Evolutionary conservation across 257 asterid genomes (phyloP), one percentile per base, ranked within the genome.

Genomic region (Solanum bulbocastanum): DNA sequence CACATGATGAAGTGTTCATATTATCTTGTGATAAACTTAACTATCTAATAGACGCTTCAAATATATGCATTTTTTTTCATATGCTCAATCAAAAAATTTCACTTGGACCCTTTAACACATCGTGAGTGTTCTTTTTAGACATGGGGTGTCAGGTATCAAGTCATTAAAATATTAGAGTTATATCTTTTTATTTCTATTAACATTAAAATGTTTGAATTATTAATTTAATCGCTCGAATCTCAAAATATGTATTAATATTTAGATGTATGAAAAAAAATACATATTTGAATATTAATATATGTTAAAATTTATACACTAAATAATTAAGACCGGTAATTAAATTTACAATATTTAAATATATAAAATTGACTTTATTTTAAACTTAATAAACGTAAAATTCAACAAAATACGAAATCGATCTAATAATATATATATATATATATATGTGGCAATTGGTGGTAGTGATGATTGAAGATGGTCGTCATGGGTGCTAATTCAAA

Each of bases 401-500:
- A 66, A 25, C 2, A 25, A 68, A 30, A 30, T 30, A 27, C 36
- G 13, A 2, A 13, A 66, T 66, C 0, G 9, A 12, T 30, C 0
- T 14, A 69, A 69, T 30, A 14, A 5, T 1, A 14, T 14, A 15
- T 27, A 3, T 25, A 27, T 8, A 60, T 3, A 60, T 18, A 20
- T 6, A 20, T 16, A 20, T 52, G 23, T 2, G 27, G 0, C 13
- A 23, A 6, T 65, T 65, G 36, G 0, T 16, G 11, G 2, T 68
- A 37, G 35, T 25, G 52, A 44, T 44, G 10, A 30, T 18, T 13
- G 1, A 1, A 6, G 11, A 6, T 11, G 12, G 22, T 69, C 6
- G 11, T 69, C 0, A 4, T 6, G 39, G 5, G 1, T 30, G 11
- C 8, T 0, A 14, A 0, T 30, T 13, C 5, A 3, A 1, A 3